Percentiles rank a stretch among this genome's conserved stretches.
These are phyloP conservation scores for Penicillium sp. DNA, from an alignment of 2,329 filamentous ascomycete species.

Conservation along the genomic window DNA sequence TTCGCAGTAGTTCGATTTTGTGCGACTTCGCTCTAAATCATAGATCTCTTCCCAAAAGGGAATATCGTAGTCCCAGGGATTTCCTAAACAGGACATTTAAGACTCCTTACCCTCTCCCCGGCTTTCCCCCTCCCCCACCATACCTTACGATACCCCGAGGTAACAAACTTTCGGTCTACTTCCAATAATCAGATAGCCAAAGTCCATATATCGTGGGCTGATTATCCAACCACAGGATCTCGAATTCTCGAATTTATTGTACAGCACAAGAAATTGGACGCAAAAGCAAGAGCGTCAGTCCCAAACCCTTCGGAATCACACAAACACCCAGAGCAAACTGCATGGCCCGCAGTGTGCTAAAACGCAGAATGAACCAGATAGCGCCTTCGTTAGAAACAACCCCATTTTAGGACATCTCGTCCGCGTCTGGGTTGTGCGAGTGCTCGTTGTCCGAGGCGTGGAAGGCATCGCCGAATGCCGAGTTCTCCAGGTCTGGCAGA, in stretches of 20 bases:
- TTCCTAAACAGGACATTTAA: slow-evolving; percentile 4
- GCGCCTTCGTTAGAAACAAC: slow-evolving; percentile 11
- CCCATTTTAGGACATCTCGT: slow-evolving; percentile 38
- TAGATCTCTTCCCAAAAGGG: not conserved
- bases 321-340: slow-evolving; percentile 14
- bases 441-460: slow-evolving; percentile 55
- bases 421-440: slow-evolving; percentile 40
- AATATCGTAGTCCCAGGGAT: not conserved
- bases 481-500: slow-evolving; percentile 68
- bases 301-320: slow-evolving; percentile 18
- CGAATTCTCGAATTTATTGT: slow-evolving; percentile 9
- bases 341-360: slow-evolving; percentile 11
- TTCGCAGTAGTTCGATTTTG: not conserved
- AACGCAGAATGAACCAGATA: slow-evolving; percentile 11
- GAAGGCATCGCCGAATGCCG: slow-evolving; percentile 80
- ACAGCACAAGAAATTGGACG: slow-evolving; percentile 8
- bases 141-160: not conserved
- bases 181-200: not conserved
- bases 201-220: not conserved
- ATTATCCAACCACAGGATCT: not conserved
- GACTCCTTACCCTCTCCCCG: too few species aligned
- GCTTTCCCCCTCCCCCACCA: not conserved
- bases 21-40: not conserved
- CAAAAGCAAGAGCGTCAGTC: slow-evolving; percentile 12
- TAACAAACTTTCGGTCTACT: not conserved